Evolutionary conservation across 2,329 filamentous ascomycete species (phyloP).

Genomic region (Cercospora canescens): DNA sequence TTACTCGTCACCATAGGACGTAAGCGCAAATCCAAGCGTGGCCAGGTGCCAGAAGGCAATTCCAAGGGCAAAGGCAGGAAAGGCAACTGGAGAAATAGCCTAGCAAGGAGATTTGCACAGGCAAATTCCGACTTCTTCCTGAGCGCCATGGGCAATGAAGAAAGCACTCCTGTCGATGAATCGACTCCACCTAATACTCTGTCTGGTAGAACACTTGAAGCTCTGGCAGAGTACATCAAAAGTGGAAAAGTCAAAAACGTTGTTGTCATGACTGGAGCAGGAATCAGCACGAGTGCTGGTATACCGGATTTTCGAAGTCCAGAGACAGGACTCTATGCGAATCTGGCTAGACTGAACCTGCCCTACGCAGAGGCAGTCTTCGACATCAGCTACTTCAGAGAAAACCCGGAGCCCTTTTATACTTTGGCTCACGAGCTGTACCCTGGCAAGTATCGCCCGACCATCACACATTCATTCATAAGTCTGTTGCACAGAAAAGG

Average conservation of each 20-base stretch:
- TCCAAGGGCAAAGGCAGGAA: conserved; percentile 27
- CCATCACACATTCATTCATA: conserved; percentile 87
- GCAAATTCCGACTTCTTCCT: conserved; percentile 17
- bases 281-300: conserved; percentile 71
- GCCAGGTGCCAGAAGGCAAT: conserved; percentile 33
- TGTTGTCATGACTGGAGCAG: conserved; percentile 87
- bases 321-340: conserved; percentile 89
- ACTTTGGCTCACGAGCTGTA: conserved; percentile 88
- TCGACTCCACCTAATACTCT: conserved; percentile 66
- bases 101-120: conserved; percentile 8
- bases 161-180: conserved; percentile 67
- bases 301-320: conserved; percentile 96
- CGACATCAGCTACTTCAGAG: conserved; percentile 83
- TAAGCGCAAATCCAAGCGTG: conserved; percentile 47
- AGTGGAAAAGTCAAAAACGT: conserved; percentile 67
- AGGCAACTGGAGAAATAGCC: conserved; percentile 25
- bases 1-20: conserved; percentile 51
- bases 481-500: conserved; percentile 76
- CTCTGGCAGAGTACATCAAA: conserved; percentile 78
- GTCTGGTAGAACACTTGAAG: conserved; percentile 66
- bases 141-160: conserved; percentile 81
- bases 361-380: conserved; percentile 93
- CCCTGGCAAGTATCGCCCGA: conserved; percentile 84
- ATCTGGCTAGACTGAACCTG: conserved; percentile 80
- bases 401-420: conserved; percentile 88